These are phyloP conservation scores for Nepenthes alata DNA, from an alignment of 179 eudicot genomes.

Conservation along the genomic window DNA sequence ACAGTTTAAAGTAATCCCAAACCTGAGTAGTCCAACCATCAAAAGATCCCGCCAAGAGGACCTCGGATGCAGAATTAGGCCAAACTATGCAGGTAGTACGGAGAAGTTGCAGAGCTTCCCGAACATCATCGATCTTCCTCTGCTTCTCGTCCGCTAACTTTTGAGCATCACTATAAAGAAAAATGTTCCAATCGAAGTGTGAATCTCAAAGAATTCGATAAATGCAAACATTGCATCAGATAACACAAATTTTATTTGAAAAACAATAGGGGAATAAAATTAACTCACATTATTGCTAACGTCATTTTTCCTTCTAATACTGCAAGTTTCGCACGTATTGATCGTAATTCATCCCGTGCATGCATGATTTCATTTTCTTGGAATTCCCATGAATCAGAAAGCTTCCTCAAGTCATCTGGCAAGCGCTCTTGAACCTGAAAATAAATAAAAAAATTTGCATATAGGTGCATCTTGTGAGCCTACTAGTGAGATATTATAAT, in stretches of 20 bases:
- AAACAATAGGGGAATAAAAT: neutral
- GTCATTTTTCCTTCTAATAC: constrained; percentile 83
- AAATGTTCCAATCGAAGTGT: neutral
- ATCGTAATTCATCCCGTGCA: constrained; percentile 48
- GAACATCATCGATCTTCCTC: constrained; percentile 43
- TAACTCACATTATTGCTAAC: constrained; percentile 52
- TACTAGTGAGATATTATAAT: too few relatives aligned
- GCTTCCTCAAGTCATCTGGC: constrained; percentile 33
- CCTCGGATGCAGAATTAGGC: constrained; percentile 80
- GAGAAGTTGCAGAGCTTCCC: constrained; percentile 47
- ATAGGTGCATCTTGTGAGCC: neutral
- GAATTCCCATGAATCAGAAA: constrained; percentile 82
- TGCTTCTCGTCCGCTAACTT: constrained; percentile 53
- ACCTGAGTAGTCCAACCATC: constrained; percentile 98
- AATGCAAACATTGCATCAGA: neutral
- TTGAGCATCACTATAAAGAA: constrained; percentile 49
- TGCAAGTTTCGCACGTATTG: constrained; percentile 65
- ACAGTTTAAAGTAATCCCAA: neutral
- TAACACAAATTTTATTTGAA: neutral
- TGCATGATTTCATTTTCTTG: constrained; percentile 77
- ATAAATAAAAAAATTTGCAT: neutral
- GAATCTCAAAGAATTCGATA: neutral
- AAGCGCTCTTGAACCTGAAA: constrained; percentile 33
- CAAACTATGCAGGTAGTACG: constrained; percentile 51
- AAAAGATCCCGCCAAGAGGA: constrained; percentile 67